A percentile compares a stretch with the other conserved stretches of the same genome.
Evolutionary conservation across 257 asterid genomes (phyloP).

Genomic region (Scutellaria minor): DNA sequence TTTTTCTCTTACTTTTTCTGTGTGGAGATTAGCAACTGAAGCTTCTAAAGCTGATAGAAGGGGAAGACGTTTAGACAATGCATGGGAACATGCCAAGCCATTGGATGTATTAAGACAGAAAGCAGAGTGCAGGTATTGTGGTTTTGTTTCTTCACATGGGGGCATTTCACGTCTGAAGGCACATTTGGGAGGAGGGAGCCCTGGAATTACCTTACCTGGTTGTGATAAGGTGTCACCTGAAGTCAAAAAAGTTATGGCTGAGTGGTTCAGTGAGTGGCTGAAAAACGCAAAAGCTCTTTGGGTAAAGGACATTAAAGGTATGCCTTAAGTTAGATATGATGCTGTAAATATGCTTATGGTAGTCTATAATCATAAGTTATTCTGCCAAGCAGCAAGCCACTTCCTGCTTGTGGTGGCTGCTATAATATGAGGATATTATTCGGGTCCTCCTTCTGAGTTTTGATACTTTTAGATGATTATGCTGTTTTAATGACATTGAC

Average conservation of each 20-base stretch:
- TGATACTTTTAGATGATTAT: no score
- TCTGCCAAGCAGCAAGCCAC: no score
- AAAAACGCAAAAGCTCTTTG: conserved; percentile 48
- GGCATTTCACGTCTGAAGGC: conserved; percentile 72
- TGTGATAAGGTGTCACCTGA: conserved; percentile 53
- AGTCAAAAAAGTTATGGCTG: conserved; percentile 53
- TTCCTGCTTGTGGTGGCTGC: no score
- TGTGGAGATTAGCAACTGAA: conserved; percentile 33
- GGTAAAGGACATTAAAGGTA: conserved; percentile 52
- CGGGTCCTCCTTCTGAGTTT: no score
- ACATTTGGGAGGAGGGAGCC: conserved; percentile 62
- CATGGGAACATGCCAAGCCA: conserved; percentile 58
- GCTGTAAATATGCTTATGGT: neutral
- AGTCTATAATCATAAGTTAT: neutral
- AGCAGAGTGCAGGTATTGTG: conserved; percentile 59
- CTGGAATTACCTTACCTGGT: conserved; percentile 48
- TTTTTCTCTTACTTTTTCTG: conserved; percentile 30
- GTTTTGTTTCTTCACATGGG: conserved; percentile 57
- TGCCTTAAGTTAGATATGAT: conserved; percentile 14
- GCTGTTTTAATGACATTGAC: no score
- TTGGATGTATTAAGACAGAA: conserved; percentile 51
- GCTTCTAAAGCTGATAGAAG: conserved; percentile 45
- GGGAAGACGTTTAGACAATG: conserved; percentile 54
- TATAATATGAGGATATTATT: no score
- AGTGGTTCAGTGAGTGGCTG: conserved; percentile 49